Percentiles rank a stretch among this genome's conserved stretches.
Conservation (phyloP, 352 stramenopile species). For the Phytopythium montanum region DNA sequence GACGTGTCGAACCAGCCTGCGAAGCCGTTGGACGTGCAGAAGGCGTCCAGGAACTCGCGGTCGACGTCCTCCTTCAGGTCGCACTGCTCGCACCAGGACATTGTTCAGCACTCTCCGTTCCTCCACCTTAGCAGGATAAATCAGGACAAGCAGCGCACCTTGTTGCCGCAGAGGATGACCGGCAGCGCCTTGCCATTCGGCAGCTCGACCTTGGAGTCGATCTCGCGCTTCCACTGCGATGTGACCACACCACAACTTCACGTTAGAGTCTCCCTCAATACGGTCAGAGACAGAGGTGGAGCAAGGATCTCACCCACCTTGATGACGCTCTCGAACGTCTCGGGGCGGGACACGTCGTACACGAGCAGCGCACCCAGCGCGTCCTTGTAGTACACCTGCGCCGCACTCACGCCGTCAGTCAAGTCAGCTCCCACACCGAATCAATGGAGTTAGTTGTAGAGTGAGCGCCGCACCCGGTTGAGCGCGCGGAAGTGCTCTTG, state of each 20-base stretch:
- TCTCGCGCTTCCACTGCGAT: constrained; percentile 91
- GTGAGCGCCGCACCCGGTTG: constrained; percentile 47
- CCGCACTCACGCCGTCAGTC: neutral
- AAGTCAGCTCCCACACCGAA: too few species aligned
- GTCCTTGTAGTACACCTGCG: constrained; percentile 92
- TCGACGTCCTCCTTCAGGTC: constrained; percentile 83
- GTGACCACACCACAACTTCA: neutral
- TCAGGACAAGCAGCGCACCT: constrained; percentile 35
- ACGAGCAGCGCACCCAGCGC: constrained; percentile 89
- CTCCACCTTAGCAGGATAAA: neutral
- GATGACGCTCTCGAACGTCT: constrained; percentile 89
- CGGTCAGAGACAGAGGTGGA: neutral
- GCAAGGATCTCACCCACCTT: constrained; percentile 40
- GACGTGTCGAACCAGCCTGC: constrained; percentile 92
- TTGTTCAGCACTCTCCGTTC: neutral
- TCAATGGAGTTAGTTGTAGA: too few species aligned
- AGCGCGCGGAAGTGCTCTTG: constrained; percentile 94
- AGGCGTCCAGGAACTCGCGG: constrained; percentile 76
- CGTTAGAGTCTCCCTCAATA: neutral
- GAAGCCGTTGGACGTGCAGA: constrained; percentile 90
- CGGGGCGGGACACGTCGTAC: constrained; percentile 90
- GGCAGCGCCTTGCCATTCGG: constrained; percentile 89
- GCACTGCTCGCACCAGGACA: constrained; percentile 34
- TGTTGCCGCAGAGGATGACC: constrained; percentile 92
- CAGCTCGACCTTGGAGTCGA: constrained; percentile 91